phyloP scores from a whole-genome alignment of 768 basidiomycete genomes.

The Leccinum olivaceopallidum region DNA sequence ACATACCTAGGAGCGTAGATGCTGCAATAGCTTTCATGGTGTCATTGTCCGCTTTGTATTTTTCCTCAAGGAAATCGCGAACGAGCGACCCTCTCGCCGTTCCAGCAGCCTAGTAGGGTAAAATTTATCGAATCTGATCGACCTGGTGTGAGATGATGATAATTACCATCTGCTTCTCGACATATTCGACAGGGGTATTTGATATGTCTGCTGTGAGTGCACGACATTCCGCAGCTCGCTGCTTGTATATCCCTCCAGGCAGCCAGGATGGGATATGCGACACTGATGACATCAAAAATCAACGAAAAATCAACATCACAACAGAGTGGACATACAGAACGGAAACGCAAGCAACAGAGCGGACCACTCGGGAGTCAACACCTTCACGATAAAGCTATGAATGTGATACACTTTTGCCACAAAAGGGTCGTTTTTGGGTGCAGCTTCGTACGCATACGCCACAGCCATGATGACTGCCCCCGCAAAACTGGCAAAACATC shows the following conservation, averaged over 20 bases:
- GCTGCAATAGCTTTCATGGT: slow-evolving; percentile 24
- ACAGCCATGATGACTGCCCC: slow-evolving; percentile 24
- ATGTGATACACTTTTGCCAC: slow-evolving; percentile 20
- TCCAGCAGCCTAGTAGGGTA: slow-evolving; percentile 18
- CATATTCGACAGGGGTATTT: slow-evolving; percentile 23
- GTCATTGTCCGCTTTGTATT: slow-evolving; percentile 3
- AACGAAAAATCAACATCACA: background rate
- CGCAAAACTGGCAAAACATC: slow-evolving; percentile 18
- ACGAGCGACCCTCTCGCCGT: slow-evolving; percentile 25
- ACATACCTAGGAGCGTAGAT: slow-evolving; percentile 26
- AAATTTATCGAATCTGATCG: background rate
- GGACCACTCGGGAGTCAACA: slow-evolving; percentile 23
- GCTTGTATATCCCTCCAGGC: slow-evolving; percentile 32
- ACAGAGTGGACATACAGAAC: slow-evolving; percentile 22
- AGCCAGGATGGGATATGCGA: slow-evolving; percentile 35
- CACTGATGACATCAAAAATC: slow-evolving; percentile 10
- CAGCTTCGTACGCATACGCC: slow-evolving; percentile 28
- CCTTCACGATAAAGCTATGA: slow-evolving; percentile 9
- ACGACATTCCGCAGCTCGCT: slow-evolving; percentile 17
- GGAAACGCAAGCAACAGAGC: slow-evolving; percentile 26
- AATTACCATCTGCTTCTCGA: slow-evolving; percentile 25
- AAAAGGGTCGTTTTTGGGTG: slow-evolving; percentile 26
- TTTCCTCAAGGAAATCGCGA: slow-evolving; percentile 14
- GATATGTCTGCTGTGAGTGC: slow-evolving; percentile 26
- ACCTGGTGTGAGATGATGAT: background rate